phyloP scores from a whole-genome alignment of 2,329 filamentous ascomycete genomes.

The Penicillium palitans region DNA sequence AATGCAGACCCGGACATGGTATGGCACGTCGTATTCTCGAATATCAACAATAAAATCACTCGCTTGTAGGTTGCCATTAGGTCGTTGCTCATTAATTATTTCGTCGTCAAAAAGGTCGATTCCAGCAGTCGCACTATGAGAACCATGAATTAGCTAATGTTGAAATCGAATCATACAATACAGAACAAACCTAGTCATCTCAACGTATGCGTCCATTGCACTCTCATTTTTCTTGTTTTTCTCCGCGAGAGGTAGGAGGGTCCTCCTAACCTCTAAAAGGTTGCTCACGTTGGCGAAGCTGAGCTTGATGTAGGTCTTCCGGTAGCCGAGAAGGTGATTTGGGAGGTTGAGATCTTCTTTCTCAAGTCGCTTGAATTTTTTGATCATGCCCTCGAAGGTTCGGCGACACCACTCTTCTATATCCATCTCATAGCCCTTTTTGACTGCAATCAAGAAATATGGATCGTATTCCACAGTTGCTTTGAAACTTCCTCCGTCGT shows the following conservation, averaged over 20 bases:
- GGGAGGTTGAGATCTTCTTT: conserved; percentile 95
- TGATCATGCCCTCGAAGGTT: conserved; percentile 78
- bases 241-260: conserved; percentile 86
- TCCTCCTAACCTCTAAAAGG: conserved; percentile 77
- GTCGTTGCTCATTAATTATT: conserved; percentile 76
- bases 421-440: conserved; percentile 82
- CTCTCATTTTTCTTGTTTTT: conserved; percentile 96
- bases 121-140: conserved; percentile 67
- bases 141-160: conserved; percentile 26
- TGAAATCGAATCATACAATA: background rate
- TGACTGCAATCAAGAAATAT: conserved; percentile 90
- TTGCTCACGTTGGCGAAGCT: conserved; percentile 85
- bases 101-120: conserved; percentile 96
- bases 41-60: conserved; percentile 99
- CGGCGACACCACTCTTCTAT: conserved; percentile 92
- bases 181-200: conserved; percentile 72
- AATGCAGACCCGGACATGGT: conserved; percentile 98
- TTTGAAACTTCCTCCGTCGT: conserved; percentile 88
- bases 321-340: conserved; percentile 90
- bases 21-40: conserved; percentile 97
- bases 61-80: conserved; percentile 78
- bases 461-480: conserved; percentile 95
- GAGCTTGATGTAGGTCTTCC: conserved; percentile 82
- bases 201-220: conserved; percentile 97
- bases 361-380: conserved; percentile 72